These are phyloP conservation scores for Neoboletus subvelutipes DNA, from an alignment of 768 basidiomycete species.

Conservation along the genomic window DNA sequence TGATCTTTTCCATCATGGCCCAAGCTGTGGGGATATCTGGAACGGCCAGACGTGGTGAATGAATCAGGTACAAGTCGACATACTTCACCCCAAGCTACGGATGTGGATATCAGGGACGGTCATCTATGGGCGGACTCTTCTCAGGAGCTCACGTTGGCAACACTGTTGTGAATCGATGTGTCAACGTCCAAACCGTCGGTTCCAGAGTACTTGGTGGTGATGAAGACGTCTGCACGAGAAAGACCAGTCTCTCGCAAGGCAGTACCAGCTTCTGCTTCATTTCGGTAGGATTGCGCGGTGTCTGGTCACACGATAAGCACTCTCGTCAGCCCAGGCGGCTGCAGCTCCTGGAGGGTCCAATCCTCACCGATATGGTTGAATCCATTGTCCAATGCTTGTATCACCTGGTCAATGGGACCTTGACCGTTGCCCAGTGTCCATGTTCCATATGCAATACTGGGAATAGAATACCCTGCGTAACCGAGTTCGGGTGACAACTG, in stretches of 20 bases:
- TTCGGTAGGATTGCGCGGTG: conserved; percentile 61
- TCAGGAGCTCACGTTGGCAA: conserved; percentile 47
- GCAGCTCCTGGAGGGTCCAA: not conserved
- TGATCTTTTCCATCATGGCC: conserved; percentile 60
- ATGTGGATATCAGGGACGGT: not conserved
- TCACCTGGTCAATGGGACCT: conserved; percentile 50
- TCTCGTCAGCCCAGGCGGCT: not conserved
- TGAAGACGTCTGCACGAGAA: conserved; percentile 53
- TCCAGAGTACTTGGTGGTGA: conserved; percentile 68
- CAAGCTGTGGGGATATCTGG: conserved; percentile 64
- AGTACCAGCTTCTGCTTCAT: conserved; percentile 49
- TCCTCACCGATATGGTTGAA: conserved; percentile 60
- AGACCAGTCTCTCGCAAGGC: conserved; percentile 52
- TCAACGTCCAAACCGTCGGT: conserved; percentile 48
- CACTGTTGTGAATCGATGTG: conserved; percentile 54
- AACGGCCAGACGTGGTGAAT: conserved; percentile 49
- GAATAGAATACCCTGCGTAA: conserved; percentile 41
- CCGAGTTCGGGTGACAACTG: not conserved
- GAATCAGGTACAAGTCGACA: conserved; percentile 73
- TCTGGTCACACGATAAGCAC: conserved; percentile 36
- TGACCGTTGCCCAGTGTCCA: conserved; percentile 64
- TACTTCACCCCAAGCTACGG: conserved; percentile 59
- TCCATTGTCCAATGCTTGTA: conserved; percentile 59
- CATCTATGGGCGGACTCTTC: not conserved
- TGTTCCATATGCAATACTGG: conserved; percentile 61